phyloP scores from a whole-genome alignment of 2,329 filamentous ascomycete genomes.

The Botrytis fabae region DNA sequence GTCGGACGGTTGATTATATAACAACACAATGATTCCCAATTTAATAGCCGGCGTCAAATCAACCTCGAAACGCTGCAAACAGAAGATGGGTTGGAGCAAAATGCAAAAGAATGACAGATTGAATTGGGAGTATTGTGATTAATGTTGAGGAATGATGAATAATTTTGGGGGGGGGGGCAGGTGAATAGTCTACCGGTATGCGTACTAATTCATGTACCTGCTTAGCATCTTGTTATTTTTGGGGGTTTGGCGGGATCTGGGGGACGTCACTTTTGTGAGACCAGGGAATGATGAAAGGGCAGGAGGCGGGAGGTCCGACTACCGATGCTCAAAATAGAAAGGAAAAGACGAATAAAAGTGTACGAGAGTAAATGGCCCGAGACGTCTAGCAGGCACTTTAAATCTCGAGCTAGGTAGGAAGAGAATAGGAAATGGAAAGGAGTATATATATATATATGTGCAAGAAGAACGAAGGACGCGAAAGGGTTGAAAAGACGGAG shows the following conservation, averaged over 20 bases:
- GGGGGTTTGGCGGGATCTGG: neutral
- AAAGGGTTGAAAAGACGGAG: neutral
- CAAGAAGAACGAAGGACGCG: neutral
- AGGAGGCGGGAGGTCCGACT: conserved; percentile 10
- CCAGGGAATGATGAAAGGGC: neutral
- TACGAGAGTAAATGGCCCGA: neutral
- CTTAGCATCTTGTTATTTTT: neutral
- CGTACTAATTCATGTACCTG: conserved; percentile 2
- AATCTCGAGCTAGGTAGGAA: neutral
- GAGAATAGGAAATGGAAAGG: neutral
- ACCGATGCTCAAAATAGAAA: conserved; percentile 12
- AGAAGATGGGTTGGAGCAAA: neutral
- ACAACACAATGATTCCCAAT: neutral
- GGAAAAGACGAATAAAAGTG: neutral
- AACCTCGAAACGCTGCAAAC: neutral
- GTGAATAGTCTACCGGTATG: neutral
- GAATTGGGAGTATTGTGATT: neutral
- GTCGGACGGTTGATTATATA: neutral
- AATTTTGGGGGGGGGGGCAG: conserved; percentile 3
- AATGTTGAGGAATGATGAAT: conserved; percentile 22
- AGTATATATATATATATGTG: neutral
- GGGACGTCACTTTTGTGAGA: conserved; percentile 16
- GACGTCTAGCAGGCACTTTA: neutral
- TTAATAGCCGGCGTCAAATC: neutral
- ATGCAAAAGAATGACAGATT: conserved; percentile 17